Base-by-base conservation (phyloP, 495 filamentous ascomycete species). In the Polyplosphaeria fusca region DNA sequence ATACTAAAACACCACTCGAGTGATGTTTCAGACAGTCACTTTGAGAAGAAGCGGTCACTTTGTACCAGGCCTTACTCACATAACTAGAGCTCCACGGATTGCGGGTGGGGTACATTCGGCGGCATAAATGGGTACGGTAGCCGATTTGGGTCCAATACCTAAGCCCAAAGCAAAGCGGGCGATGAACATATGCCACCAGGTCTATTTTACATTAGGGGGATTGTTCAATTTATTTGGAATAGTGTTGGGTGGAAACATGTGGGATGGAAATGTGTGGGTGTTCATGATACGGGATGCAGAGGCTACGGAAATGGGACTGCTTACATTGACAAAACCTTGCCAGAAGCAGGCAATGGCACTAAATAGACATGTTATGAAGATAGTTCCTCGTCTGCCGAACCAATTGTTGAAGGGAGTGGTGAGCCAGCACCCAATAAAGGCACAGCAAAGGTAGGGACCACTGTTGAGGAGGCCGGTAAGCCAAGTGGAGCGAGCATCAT, bases 331-430 rank as follows among this genome's bases (percentile, higher is more conserved):
- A 18, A 42, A 87, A 0, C 79, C 87, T 67, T 87, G 82, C 84
- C 87, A 89, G 54, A 95, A 79, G 68, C 85, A 42, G 20, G 39
- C 79, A 12, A 85, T 63, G 3, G 84, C 82, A 12, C 79, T 82
- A 57, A 87, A 77, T 12, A 78, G 67, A 65, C 85, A 89, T 16
- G 86, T 82, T 40, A 93, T 73, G 68, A 94, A 92, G 47, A 95
- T 87, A 12, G 89, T 91, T 5, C 89, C 87, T 2, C 89, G 82
- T 47, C 91, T 84, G 20, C 89, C 91, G 58, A 92, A 86, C 52
- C 70, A 77, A 55, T 84, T 81, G 69, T 95, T 95, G 68, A 89
- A 79, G 0, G 88, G 88, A 18, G 84, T 83, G 2, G 87, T 90
- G 37, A 91, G 76, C 89, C 89, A 95, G 74, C 86, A 93, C 16